Conservation (phyloP, 331 rosid species). For the Rhamnella rubrinervis region DNA sequence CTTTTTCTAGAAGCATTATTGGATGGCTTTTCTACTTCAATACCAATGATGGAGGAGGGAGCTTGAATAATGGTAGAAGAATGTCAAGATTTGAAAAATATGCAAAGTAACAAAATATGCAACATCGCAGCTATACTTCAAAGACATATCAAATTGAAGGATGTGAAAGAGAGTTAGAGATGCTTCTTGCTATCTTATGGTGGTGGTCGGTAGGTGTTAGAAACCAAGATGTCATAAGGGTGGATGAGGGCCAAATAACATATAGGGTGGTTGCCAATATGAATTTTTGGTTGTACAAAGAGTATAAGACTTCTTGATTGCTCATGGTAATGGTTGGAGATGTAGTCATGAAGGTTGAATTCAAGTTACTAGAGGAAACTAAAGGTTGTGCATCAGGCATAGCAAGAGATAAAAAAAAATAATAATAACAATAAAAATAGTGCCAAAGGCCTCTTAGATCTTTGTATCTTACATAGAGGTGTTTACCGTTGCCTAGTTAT, state of each 20-base stretch:
- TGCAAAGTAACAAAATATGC: no score
- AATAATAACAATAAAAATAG: constrained; percentile 85
- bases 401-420: constrained; percentile 89
- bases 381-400: constrained; percentile 86
- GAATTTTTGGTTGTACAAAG: constrained; percentile 91
- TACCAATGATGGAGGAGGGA: no score
- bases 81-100: not conserved
- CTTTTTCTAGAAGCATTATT: no score
- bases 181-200: constrained; percentile 91
- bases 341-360: constrained; percentile 77
- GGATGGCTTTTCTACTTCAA: no score
- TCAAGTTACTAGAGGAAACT: constrained; percentile 93
- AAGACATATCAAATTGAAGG: constrained; percentile 83
- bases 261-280: constrained; percentile 93
- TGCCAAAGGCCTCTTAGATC: constrained; percentile 94
- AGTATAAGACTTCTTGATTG: constrained; percentile 96
- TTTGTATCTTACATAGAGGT: constrained; percentile 95
- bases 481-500: constrained; percentile 78
- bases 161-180: constrained; percentile 94
- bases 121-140: constrained; percentile 52
- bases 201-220: constrained; percentile 92
- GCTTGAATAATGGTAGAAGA: no score
- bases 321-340: constrained; percentile 95
- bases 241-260: constrained; percentile 85
- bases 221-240: constrained; percentile 89